These are phyloP conservation scores for Russula ochroleuca DNA, from an alignment of 768 basidiomycete species.

Conservation along the genomic window DNA sequence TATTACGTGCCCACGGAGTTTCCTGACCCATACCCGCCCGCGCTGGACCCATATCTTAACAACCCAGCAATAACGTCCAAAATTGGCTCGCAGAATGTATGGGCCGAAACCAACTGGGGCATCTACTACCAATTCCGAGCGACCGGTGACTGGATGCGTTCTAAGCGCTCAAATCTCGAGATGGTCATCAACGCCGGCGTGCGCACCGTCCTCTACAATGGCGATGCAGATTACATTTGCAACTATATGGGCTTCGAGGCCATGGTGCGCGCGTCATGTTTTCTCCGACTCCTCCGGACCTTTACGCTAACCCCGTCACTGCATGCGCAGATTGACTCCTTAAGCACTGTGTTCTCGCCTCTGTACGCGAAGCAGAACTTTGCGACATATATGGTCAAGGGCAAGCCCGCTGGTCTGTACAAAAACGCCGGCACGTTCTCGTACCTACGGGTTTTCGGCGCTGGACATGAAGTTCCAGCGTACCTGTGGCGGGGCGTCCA, in stretches of 20 bases:
- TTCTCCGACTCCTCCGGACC: neutral
- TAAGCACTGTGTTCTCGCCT: conserved; percentile 45
- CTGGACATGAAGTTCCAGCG: conserved; percentile 38
- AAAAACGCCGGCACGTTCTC: conserved; percentile 59
- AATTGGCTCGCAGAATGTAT: conserved; percentile 45
- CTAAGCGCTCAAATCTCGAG: conserved; percentile 46
- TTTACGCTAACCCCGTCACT: neutral
- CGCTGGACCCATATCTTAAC: conserved; percentile 35
- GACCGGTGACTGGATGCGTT: conserved; percentile 58
- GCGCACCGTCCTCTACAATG: conserved; percentile 50
- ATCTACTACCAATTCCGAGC: conserved; percentile 48
- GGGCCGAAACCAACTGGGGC: conserved; percentile 39
- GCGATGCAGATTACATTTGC: conserved; percentile 55
- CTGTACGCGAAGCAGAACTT: conserved; percentile 43
- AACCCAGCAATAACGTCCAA: conserved; percentile 33
- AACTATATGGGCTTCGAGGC: conserved; percentile 55
- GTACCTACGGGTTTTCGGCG: conserved; percentile 49
- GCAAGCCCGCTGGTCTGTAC: conserved; percentile 47
- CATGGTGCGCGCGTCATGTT: conserved; percentile 39
- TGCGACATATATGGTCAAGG: conserved; percentile 47
- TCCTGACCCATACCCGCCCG: conserved; percentile 49
- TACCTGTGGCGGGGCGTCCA: conserved; percentile 31
- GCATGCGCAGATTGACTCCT: conserved; percentile 39
- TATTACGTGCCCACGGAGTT: conserved; percentile 46
- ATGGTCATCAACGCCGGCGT: conserved; percentile 57